Conservation (phyloP, 805 yeast species). For the Candida rishiriensis region DNA sequence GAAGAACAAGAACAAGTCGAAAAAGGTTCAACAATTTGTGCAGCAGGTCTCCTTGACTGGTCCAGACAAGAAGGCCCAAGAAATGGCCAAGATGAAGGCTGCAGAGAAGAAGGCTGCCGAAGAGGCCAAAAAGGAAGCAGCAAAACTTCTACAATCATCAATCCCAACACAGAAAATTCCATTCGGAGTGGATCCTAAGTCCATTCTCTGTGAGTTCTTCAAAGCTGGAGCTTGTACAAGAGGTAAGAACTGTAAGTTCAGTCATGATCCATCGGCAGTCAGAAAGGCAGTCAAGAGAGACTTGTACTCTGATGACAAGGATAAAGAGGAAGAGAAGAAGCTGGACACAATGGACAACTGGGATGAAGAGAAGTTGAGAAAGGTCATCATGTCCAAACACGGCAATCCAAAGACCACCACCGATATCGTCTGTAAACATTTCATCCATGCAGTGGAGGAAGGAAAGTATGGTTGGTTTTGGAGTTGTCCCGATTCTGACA, state of each 20-base stretch:
- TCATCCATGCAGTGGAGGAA: constrained; percentile 95
- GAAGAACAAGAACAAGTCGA: constrained; percentile 91
- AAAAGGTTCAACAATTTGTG: constrained; percentile 76
- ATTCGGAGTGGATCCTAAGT: constrained; percentile 96
- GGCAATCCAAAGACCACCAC: constrained; percentile 94
- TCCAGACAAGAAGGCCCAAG: constrained; percentile 42
- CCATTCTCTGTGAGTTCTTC: constrained; percentile 85
- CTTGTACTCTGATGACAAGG: constrained; percentile 84
- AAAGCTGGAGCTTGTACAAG: constrained; percentile 79
- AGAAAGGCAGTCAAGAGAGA: constrained; percentile 89
- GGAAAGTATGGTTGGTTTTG: constrained; percentile 99
- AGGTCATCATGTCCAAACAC: constrained; percentile 84
- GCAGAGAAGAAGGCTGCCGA: constrained; percentile 92
- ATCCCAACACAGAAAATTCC: constrained; percentile 81
- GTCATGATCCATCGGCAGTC: constrained; percentile 82
- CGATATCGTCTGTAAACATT: constrained; percentile 88
- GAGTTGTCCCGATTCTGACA: constrained; percentile 94
- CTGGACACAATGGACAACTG: constrained; percentile 91
- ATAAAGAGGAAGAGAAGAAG: constrained; percentile 32
- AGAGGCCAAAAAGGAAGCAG: constrained; percentile 82
- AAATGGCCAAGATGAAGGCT: constrained; percentile 59
- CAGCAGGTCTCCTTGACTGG: constrained; percentile 65
- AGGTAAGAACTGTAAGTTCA: constrained; percentile 84
- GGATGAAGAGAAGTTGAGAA: constrained; percentile 94
- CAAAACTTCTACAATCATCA: constrained; percentile 62